Evolutionary conservation across 2,329 filamentous ascomycete genomes (phyloP).

Genomic region (Fusarium brachygibbosum): DNA sequence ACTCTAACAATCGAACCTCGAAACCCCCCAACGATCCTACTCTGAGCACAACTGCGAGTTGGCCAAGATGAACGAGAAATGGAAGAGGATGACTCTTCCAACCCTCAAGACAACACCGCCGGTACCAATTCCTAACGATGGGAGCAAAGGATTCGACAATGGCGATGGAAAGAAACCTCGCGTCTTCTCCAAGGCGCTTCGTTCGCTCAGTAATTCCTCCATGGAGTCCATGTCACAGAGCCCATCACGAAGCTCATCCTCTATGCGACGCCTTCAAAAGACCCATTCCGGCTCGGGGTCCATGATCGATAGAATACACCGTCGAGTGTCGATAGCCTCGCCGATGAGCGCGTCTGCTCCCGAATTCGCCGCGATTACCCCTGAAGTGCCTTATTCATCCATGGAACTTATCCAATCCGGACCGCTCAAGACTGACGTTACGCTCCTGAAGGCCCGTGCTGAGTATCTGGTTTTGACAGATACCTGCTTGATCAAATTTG

Average conservation of each 20-base stretch:
- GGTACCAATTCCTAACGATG: constrained; percentile 39
- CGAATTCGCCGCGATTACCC: constrained; percentile 49
- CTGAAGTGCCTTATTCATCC: constrained; percentile 52
- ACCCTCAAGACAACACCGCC: constrained; percentile 47
- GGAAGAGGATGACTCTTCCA: constrained; percentile 54
- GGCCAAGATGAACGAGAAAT: constrained; percentile 52
- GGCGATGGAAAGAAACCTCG: constrained; percentile 54
- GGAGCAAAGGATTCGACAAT: constrained; percentile 42
- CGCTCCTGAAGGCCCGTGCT: constrained; percentile 63
- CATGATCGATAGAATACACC: constrained; percentile 59
- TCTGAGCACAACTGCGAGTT: constrained; percentile 4
- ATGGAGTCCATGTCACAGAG: constrained; percentile 56
- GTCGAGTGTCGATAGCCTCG: constrained; percentile 57
- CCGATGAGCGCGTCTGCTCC: constrained; percentile 50
- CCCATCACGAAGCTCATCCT: constrained; percentile 52
- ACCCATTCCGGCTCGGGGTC: constrained; percentile 56
- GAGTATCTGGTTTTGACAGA: constrained; percentile 67
- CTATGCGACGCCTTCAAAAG: constrained; percentile 56
- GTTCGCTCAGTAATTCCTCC: constrained; percentile 58
- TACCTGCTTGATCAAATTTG: constrained; percentile 65
- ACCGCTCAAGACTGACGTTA: constrained; percentile 63
- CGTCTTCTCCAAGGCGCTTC: constrained; percentile 55
- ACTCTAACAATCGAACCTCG: constrained; percentile 9
- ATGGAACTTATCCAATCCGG: constrained; percentile 62
- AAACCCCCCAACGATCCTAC: constrained; percentile 12